Conservation (phyloP, 2,329 filamentous ascomycete genomes). For the Mycosphaerella arachidis region DNA sequence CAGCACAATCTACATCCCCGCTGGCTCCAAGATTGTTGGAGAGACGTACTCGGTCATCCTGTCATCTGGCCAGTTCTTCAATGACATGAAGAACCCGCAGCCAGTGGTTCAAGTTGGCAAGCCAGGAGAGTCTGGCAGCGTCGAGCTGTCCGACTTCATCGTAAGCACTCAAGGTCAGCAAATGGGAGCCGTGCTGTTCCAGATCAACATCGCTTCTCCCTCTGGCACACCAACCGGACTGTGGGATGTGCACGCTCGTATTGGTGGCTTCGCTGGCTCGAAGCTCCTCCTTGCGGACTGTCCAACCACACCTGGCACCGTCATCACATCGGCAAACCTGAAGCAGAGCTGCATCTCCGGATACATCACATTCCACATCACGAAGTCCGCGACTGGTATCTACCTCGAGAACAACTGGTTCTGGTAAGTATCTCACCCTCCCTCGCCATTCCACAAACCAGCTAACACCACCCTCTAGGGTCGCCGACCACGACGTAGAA, state of each 20-base stretch:
- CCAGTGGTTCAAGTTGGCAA: slow-evolving; percentile 65
- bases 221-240: slow-evolving; percentile 46
- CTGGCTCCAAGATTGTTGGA: slow-evolving; percentile 55
- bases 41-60: slow-evolving; percentile 56
- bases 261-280: slow-evolving; percentile 51
- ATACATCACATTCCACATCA: slow-evolving; percentile 40
- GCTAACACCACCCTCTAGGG: slow-evolving; percentile 27
- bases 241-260: slow-evolving; percentile 53
- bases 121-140: slow-evolving; percentile 57
- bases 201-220: slow-evolving; percentile 62
- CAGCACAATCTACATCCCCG: slow-evolving; percentile 61
- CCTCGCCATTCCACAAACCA: background rate
- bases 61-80: slow-evolving; percentile 54
- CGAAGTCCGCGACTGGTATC: slow-evolving; percentile 51
- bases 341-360: slow-evolving; percentile 29
- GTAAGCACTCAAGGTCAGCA: slow-evolving; percentile 64
- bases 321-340: slow-evolving; percentile 18
- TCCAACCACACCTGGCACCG: slow-evolving; percentile 29
- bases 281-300: slow-evolving; percentile 42
- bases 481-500: slow-evolving; percentile 87
- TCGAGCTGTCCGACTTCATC: slow-evolving; percentile 70
- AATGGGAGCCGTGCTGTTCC: slow-evolving; percentile 64
- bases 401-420: slow-evolving; percentile 92
- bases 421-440: slow-evolving; percentile 49
- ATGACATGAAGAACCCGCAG: slow-evolving; percentile 54